Evolutionary conservation across 306 rosid genomes (phyloP).

Genomic region (Quercus bicolor): DNA sequence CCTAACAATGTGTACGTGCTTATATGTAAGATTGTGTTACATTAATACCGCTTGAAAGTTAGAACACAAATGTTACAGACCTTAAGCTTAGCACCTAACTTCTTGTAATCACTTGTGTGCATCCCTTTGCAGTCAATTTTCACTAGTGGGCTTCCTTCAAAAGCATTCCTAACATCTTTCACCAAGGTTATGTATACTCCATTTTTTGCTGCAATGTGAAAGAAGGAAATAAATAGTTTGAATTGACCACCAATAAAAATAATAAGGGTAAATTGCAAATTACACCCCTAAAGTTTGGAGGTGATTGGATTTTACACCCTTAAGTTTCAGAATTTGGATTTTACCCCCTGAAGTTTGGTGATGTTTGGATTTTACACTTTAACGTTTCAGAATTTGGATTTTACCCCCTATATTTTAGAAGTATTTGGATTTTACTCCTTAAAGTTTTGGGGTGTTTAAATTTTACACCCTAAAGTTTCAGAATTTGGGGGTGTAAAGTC

Average conservation of each 20-base stretch:
- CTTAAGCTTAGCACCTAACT: constrained; percentile 92
- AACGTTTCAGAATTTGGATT: too few species aligned
- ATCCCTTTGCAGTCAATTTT: constrained; percentile 81
- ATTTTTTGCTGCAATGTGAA: constrained; percentile 65
- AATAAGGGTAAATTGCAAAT: background rate
- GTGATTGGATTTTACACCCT: too few species aligned
- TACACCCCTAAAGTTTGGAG: too few species aligned
- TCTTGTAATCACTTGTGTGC: constrained; percentile 95
- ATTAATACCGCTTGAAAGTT: background rate
- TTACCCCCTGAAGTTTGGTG: too few species aligned
- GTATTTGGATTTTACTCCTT: too few species aligned
- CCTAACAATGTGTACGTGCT: background rate
- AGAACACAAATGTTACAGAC: constrained; percentile 32
- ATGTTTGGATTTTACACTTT: too few species aligned
- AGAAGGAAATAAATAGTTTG: constrained; percentile 22
- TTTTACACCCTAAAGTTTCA: too few species aligned
- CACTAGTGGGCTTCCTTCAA: constrained; percentile 85
- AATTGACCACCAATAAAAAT: constrained; percentile 3
- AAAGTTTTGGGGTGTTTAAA: too few species aligned
- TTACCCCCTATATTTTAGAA: too few species aligned
- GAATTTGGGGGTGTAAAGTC: too few species aligned
- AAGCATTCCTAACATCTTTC: constrained; percentile 77
- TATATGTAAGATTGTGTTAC: constrained; percentile 1
- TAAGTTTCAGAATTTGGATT: too few species aligned
- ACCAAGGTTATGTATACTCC: constrained; percentile 78